phyloP scores from a whole-genome alignment of 371 early-diverging fungal species.

The Actinomortierella wolfii region DNA sequence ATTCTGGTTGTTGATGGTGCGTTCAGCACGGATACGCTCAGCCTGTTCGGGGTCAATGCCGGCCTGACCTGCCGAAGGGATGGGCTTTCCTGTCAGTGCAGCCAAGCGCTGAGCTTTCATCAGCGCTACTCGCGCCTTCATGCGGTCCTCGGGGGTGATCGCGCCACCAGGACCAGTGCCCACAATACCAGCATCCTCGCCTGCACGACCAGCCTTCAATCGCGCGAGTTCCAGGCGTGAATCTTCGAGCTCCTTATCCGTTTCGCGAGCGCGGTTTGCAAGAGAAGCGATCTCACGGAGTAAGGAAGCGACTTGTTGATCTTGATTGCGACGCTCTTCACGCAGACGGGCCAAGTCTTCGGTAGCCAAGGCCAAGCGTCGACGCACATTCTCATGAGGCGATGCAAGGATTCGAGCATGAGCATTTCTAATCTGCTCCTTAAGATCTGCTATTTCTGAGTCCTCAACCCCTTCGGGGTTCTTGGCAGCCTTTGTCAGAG shows the following conservation, averaged over 20 bases:
- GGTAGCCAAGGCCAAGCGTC: constrained; percentile 49
- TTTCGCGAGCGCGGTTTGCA: constrained; percentile 53
- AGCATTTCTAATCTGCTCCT: constrained; percentile 51
- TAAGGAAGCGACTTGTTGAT: constrained; percentile 55
- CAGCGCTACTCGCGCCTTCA: constrained; percentile 50
- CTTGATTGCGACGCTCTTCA: constrained; percentile 58
- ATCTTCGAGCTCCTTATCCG: constrained; percentile 57
- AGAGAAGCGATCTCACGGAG: constrained; percentile 49
- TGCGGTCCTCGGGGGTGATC: constrained; percentile 62
- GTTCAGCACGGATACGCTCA: constrained; percentile 55
- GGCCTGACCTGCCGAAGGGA: constrained; percentile 31
- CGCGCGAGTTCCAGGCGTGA: constrained; percentile 56
- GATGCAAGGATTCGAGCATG: constrained; percentile 48
- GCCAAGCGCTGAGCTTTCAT: constrained; percentile 66
- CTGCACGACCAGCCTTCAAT: constrained; percentile 24
- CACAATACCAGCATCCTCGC: constrained; percentile 44
- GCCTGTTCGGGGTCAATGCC: constrained; percentile 55
- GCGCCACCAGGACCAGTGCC: constrained; percentile 67
- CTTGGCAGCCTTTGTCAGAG: constrained; percentile 14
- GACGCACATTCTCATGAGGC: constrained; percentile 36
- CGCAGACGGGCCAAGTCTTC: constrained; percentile 55
- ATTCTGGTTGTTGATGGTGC: constrained; percentile 43
- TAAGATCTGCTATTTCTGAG: constrained; percentile 48
- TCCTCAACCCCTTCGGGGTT: constrained; percentile 24
- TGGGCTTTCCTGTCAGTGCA: constrained; percentile 61